Percentiles rank a stretch among this genome's conserved stretches.
Conservation (phyloP, 345 rosid genomes). For the Triadica sebifera region DNA sequence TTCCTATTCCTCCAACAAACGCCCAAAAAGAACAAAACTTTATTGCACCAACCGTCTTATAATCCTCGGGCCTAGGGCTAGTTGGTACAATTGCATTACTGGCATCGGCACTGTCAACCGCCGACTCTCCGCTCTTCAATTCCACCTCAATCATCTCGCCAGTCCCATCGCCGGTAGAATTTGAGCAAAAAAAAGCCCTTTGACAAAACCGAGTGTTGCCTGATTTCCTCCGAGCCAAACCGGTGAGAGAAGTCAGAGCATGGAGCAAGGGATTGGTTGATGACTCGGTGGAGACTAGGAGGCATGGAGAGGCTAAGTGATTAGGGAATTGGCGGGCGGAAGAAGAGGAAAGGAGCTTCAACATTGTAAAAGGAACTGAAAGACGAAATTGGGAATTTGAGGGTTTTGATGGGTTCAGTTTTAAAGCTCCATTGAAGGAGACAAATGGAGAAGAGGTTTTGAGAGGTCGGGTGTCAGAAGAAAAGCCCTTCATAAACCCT, state of each 20-base stretch:
- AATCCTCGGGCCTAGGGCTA: slow-evolving; percentile 81
- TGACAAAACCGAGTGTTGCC: slow-evolving; percentile 31
- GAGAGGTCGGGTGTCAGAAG: background rate
- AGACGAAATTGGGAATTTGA: slow-evolving; percentile 1
- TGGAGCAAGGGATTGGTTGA: slow-evolving; percentile 10
- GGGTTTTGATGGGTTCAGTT: background rate
- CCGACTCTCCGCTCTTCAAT: slow-evolving; percentile 44
- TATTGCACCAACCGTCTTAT: slow-evolving; percentile 57
- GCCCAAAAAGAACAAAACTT: background rate
- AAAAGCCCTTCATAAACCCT: slow-evolving; percentile 42
- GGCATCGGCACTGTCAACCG: slow-evolving; percentile 39
- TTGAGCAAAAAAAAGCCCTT: slow-evolving; percentile 75
- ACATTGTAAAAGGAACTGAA: slow-evolving; percentile 10
- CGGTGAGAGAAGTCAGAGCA: slow-evolving; percentile 22
- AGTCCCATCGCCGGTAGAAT: slow-evolving; percentile 38
- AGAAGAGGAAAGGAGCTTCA: slow-evolving; percentile 27
- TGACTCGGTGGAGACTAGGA: slow-evolving; percentile 16
- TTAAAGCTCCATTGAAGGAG: slow-evolving; percentile 17
- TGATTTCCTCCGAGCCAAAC: slow-evolving; percentile 6
- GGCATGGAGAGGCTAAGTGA: slow-evolving; percentile 27
- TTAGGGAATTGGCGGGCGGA: slow-evolving; percentile 26
- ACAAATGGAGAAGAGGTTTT: background rate
- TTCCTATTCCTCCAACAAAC: background rate
- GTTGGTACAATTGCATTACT: slow-evolving; percentile 79
- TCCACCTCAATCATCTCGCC: slow-evolving; percentile 46